Conservation (phyloP, 2,329 filamentous ascomycete genomes). For the Fusarium transvaalense region DNA sequence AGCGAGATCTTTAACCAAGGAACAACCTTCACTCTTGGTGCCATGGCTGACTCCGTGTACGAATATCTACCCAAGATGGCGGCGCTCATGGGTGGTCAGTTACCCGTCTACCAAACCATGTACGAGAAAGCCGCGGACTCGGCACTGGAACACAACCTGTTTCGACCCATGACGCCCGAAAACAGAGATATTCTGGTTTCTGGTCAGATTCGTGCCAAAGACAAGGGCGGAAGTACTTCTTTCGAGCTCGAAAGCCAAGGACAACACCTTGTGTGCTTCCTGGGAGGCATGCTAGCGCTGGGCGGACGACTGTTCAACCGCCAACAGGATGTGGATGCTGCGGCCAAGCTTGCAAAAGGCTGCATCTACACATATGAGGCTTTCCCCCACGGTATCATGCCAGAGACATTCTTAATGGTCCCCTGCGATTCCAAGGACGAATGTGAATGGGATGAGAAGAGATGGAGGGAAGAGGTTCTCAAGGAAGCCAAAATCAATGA, state of each 20-base stretch:
- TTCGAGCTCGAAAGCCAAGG: constrained; percentile 52
- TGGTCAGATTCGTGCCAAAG: constrained; percentile 52
- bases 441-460: constrained; percentile 54
- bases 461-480: constrained; percentile 54
- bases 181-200: constrained; percentile 68
- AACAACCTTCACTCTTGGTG: constrained; percentile 62
- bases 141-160: constrained; percentile 69
- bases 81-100: constrained; percentile 67
- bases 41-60: constrained; percentile 69
- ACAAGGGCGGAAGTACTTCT: constrained; percentile 50
- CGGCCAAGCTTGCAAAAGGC: constrained; percentile 61
- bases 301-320: constrained; percentile 60
- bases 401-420: constrained; percentile 61
- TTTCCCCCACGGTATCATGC: constrained; percentile 65
- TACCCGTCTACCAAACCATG: constrained; percentile 68
- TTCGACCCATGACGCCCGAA: constrained; percentile 69
- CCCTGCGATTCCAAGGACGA: constrained; percentile 54
- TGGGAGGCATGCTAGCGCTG: constrained; percentile 64
- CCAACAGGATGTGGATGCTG: constrained; percentile 58
- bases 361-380: constrained; percentile 65
- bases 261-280: constrained; percentile 64
- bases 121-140: constrained; percentile 67
- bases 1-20: constrained; percentile 43
- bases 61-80: constrained; percentile 96
- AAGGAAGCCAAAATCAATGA: constrained; percentile 42